phyloP scores from a whole-genome alignment of 2,329 filamentous ascomycete genomes.

The Incumbomyces lentus region DNA sequence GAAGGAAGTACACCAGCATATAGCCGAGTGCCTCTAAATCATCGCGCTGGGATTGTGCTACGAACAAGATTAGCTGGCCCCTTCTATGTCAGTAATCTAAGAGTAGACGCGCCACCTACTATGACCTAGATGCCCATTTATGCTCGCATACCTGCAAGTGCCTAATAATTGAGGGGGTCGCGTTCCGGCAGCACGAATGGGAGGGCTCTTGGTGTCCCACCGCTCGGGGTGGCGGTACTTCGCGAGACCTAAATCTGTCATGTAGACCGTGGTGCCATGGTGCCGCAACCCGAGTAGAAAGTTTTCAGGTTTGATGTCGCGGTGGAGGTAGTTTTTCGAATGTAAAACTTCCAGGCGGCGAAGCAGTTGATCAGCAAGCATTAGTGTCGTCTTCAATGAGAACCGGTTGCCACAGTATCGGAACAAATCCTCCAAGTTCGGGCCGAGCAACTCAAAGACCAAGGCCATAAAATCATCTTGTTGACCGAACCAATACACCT shows the following conservation, averaged over 20 bases:
- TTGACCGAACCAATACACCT: slow-evolving; percentile 11
- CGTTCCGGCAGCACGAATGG: neutral
- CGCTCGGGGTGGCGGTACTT: slow-evolving; percentile 8
- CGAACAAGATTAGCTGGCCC: slow-evolving; percentile 2
- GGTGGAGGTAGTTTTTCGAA: slow-evolving; percentile 20
- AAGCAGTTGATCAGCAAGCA: slow-evolving; percentile 24
- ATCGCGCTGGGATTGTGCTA: slow-evolving; percentile 13
- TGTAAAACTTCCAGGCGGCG: slow-evolving; percentile 22
- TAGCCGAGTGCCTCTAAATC: slow-evolving; percentile 44
- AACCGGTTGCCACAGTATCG: slow-evolving; percentile 22
- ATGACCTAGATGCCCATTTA: slow-evolving; percentile 18
- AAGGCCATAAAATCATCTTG: slow-evolving; percentile 13
- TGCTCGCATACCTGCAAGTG: slow-evolving; percentile 21
- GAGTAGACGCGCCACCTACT: slow-evolving; percentile 12
- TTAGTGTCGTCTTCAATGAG: slow-evolving; percentile 24
- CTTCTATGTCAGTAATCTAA: neutral
- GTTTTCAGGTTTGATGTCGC: slow-evolving; percentile 25
- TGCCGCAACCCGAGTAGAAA: slow-evolving; percentile 22
- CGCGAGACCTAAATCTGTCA: slow-evolving; percentile 24
- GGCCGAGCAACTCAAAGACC: slow-evolving; percentile 20
- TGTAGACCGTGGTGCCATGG: slow-evolving; percentile 22
- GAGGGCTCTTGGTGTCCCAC: no score
- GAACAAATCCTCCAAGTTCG: slow-evolving; percentile 25
- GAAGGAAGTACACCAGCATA: slow-evolving; percentile 65
- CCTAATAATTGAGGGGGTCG: slow-evolving; percentile 11